Base-by-base conservation (phyloP, 2,329 filamentous ascomycete species). In the Whalleya microplaca region DNA sequence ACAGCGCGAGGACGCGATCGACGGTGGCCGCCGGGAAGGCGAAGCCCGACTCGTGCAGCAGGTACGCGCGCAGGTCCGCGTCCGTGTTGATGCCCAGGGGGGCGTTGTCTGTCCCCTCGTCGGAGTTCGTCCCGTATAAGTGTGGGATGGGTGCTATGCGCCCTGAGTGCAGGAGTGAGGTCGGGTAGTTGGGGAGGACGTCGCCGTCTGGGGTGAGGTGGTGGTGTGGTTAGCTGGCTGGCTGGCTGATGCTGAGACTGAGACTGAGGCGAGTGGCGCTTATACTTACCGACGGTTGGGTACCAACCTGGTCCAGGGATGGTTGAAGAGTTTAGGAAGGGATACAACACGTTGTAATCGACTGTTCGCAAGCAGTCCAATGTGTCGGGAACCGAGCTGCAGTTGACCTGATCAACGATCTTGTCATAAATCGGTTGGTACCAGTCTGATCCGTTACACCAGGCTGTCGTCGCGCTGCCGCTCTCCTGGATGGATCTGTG, bases 121-220 rank as follows among this genome's bases (percentile, higher is more conserved):
- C 87, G 1, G 80, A 81, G 69, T 89, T 90, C 37, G 80, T 80
- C 6, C 88, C 87, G 32, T 80, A 74, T 6, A 91, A 76, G 41
- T 89, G 80, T 1, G 86, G 85, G 0, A 90, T 84, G 50, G 84
- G 78, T 53, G 88, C 81, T 61, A 89, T 89, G 18, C 79, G 78
- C 45, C 85, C 86, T 4, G 78, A 69, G 1, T 74, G 72, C 5
- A 90, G 73, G 62, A 87, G 83, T 7, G 78, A 69, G 9, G 80
- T 82, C 1, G 78, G 80, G 59, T 78, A 80, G 7, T 78, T 76
- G 9, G 74, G 72, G 18, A 88, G 74, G 49, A 87, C 78, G 63
- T 86, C 82, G 0, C 81, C 80, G 61, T 88, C 85, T 29, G 4
- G 9, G 9, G 9, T 27, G 23, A n/a, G n/a, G 23, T 27, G 47